Evolutionary conservation across 2,329 filamentous ascomycete species (phyloP), one percentile per base, ranked within the genome.

Genomic region (Teratosphaeria nubilosa): DNA sequence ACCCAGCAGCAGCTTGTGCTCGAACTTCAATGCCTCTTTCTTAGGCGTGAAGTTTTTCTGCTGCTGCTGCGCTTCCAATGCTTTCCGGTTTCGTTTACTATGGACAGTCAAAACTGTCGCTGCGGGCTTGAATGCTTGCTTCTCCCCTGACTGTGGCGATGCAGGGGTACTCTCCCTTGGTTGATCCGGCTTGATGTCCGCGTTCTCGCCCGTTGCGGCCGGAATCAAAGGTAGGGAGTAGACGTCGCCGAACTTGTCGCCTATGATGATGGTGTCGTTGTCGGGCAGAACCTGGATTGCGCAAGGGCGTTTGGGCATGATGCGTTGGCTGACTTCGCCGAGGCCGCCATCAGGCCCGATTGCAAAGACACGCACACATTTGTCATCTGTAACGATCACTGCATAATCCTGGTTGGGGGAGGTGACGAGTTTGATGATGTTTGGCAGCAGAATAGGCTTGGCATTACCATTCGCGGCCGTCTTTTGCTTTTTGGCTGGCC

Each of bases 241-340:
- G 60, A 96, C 92, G 72, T 99, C 94, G 64, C 94, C 94, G 69
- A 97, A 97, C 73, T 99, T 99, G 77, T 99, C 94, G 56, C 85
- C 92, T 61, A 84, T 85, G 59, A 97, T 75, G 62, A 99, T 89
- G 9, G 85, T 88, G 51, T 80, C 78, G 61, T 83, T 80, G 69
- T 91, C 86, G 45, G 82, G 77, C 7, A 87, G 84, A 56, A 96
- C 74, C 55, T 81, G 76, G 59, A 97, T 77, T 37, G 88, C 85
- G 69, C 86, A 92, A 13, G 91, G 90, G 37, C 91, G 85, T 76
- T 96, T 97, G 45, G 91, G 90, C 88, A 97, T 95, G 59, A 75
- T 76, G 88, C 91, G 84, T 72, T 85, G 80, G 72, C 87, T 95
- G 58, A 90, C 70, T 68, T 90, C 80, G 31, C 78, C 76, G 30